Evolutionary conservation across 179 eudicot species (phyloP), one percentile per base, ranked within the genome.

Genomic region (Actinidia polygama): DNA sequence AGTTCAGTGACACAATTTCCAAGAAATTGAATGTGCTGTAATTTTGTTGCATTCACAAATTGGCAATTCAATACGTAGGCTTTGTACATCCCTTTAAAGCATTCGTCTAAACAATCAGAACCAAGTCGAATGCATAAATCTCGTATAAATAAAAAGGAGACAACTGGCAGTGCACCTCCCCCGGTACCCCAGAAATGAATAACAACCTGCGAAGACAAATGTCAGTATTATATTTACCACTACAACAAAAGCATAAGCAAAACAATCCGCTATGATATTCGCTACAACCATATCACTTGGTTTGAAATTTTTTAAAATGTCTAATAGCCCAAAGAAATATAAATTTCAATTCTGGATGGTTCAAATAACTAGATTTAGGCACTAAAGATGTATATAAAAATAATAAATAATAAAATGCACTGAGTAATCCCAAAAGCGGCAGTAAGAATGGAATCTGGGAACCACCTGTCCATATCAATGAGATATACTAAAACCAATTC

Each of bases 181-280:
- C 99, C 98, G 55, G 97, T 91, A 72, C 98, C 97, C 99, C 99
- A 96, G 87, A 92, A 95, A 79, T 96, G 99, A 83, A 96, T 88
- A 82, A 86, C 94, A 83, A 88, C 98, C 99, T 96, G 92, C 82
- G 80, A 88, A 86, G 69, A 18, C 30, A 73, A 58, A 78, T 44
- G n/a, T 70, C 18, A 53, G 10, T 6, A 61, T 46, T 3, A 9
- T 23, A 59, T 78, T 36, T 61, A 53, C 51, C 36, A 78, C 71
- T 62, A 19, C 24, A 36, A 59, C n/a, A n/a, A 5, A 40, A 59
- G 23, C 40, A 58, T 36, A 4, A 77, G 53, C 10, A 4, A 16
- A 75, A 15, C 16, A 77, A 58, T 9, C 16, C 36, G 66, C 79
- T 40, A 19, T 23, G 23, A 49, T 19, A 30, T 12, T 77, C 54